Evolutionary conservation across 73 alveolate species (phyloP).

Genomic region (Breviolum minutum): DNA sequence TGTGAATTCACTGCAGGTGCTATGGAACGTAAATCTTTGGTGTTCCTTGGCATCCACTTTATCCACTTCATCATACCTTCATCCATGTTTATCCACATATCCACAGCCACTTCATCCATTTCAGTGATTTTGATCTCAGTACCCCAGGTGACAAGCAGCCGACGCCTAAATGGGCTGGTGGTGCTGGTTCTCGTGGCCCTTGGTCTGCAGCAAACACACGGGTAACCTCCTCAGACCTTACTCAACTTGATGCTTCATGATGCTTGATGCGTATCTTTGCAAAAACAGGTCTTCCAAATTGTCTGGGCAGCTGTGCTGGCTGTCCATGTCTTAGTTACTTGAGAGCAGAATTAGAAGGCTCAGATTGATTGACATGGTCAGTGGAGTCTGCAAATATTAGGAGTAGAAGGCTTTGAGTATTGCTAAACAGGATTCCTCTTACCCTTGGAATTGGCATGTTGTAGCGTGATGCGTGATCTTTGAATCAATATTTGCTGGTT

Average conservation of each 20-base stretch:
- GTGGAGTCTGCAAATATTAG: too few relatives aligned
- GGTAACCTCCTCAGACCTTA: not conserved
- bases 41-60: not conserved
- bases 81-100: too few relatives aligned
- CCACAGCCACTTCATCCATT: not conserved
- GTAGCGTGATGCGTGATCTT: too few relatives aligned
- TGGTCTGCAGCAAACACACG: constrained; percentile 72
- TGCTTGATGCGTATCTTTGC: not conserved
- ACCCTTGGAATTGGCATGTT: too few relatives aligned
- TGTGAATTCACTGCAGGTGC: not conserved
- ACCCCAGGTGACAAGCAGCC: constrained; percentile 60
- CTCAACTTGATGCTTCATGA: not conserved
- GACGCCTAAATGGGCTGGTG: constrained; percentile 44
- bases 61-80: not conserved
- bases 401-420: too few relatives aligned
- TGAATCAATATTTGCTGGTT: too few relatives aligned
- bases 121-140: not conserved
- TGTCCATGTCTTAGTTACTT: not conserved
- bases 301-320: constrained; percentile 33
- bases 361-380: too few relatives aligned
- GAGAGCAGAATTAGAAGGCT: not conserved
- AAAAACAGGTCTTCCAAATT: constrained; percentile 23
- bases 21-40: constrained; percentile 46
- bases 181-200: constrained; percentile 25
- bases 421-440: too few relatives aligned